These are phyloP conservation scores for Paecilomyces variotii DNA, from an alignment of 2,329 filamentous ascomycete species.

Conservation along the genomic window DNA sequence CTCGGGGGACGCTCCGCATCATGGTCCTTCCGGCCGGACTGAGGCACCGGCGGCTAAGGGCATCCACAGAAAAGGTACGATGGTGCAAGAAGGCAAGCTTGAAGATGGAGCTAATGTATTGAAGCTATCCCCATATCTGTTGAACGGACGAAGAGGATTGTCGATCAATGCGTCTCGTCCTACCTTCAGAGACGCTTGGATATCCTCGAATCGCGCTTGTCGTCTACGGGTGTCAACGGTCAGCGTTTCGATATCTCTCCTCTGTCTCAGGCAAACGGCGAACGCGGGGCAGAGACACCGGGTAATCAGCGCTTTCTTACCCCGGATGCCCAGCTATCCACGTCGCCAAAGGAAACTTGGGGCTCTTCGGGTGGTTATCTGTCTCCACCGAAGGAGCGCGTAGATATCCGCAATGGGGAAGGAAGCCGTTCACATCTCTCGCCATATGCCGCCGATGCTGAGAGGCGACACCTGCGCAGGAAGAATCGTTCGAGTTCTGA, in stretches of 20 bases:
- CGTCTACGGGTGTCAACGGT: constrained; percentile 12
- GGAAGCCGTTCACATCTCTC: background rate
- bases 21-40: constrained; percentile 13
- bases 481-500: constrained; percentile 23
- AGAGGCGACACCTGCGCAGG: constrained; percentile 12
- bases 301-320: background rate
- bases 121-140: constrained; percentile 48
- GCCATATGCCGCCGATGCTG: constrained; percentile 6
- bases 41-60: constrained; percentile 8
- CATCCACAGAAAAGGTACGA: constrained; percentile 18
- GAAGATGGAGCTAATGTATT: constrained; percentile 6
- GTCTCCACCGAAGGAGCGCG: background rate
- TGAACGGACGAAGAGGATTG: constrained; percentile 51
- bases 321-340: background rate
- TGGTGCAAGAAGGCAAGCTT: constrained; percentile 1
- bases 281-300: background rate
- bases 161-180: constrained; percentile 46
- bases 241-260: constrained; percentile 9
- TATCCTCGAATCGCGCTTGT: constrained; percentile 9
- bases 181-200: constrained; percentile 40
- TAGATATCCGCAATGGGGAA: background rate
- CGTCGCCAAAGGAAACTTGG: background rate
- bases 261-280: background rate
- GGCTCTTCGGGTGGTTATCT: background rate
- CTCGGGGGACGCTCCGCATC: constrained; percentile 8